Evolutionary conservation across 805 yeast species (phyloP), one percentile per base, ranked within the genome.

Genomic region (Candida railenensis): DNA sequence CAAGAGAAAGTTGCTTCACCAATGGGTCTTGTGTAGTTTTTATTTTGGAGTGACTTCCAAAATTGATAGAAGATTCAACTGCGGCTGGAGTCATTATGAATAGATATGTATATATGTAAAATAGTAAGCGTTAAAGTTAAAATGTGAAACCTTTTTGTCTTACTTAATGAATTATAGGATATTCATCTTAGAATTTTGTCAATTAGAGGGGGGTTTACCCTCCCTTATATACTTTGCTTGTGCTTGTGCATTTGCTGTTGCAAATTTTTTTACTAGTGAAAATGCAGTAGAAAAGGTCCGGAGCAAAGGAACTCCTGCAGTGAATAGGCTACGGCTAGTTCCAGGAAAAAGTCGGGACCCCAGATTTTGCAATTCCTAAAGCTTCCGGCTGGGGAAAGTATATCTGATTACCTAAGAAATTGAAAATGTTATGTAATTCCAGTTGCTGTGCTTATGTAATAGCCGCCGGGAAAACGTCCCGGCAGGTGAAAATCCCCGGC

Each of bases 1-100:
- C 76, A 50, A 87, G 74, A 12, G 67, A 59, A 51, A 73, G 67
- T 52, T 71, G 66, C 48, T 67, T 53, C 37, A 73, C 73, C 50
- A 73, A 54, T 21, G 76, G 76, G 53, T 72, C 76, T 56, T 66
- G 63, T 30, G 55, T 62, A 43, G 68, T 56, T 54, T 63, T 69
- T 48, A 72, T 70, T 38, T 69, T 58, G 48, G 76, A 71, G 44
- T 71, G 69, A 43, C 63, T 62, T 38, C 62, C 61, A 52, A 72
- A 72, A 55, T 72, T 67, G 48, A 72, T 66, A 37, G 71, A 62
- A 19, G 77, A 72, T 65, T 69, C 74, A 52, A 69, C 65, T 49
- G 76, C 77, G 46, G 73, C 63, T 36, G 76, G 76, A 57, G 76
- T 76, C 53, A 67, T 56, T 76, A 71, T 71, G 30, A 7, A 25